phyloP scores from a whole-genome alignment of 2,329 filamentous ascomycete species.

The Aphanocladium album region DNA sequence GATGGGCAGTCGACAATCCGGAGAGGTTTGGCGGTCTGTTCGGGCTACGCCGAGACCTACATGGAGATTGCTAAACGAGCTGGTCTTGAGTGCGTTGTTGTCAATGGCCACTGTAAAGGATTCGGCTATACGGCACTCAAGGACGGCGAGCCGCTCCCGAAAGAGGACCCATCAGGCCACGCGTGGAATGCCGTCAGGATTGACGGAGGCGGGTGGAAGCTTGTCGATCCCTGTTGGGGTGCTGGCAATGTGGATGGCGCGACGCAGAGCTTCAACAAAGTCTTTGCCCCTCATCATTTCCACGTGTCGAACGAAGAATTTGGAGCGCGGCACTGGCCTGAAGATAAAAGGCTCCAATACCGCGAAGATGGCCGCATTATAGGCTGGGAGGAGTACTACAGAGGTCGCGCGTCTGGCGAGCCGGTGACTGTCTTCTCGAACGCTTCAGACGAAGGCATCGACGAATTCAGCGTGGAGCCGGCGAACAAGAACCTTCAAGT shows the following conservation, averaged over 20 bases:
- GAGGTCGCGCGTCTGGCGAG: constrained; percentile 51
- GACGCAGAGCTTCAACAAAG: constrained; percentile 29
- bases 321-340: constrained; percentile 73
- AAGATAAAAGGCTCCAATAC: constrained; percentile 64
- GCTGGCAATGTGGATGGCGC: constrained; percentile 60
- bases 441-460: constrained; percentile 46
- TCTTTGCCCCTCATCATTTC: constrained; percentile 62
- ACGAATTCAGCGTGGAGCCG: constrained; percentile 55
- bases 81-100: constrained; percentile 70
- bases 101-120: constrained; percentile 81
- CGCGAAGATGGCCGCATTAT: constrained; percentile 63
- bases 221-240: constrained; percentile 91
- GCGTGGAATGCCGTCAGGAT: constrained; percentile 93
- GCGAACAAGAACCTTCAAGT: constrained; percentile 51
- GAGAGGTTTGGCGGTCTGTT: constrained; percentile 79
- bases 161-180: constrained; percentile 59
- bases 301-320: constrained; percentile 70
- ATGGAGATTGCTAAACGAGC: constrained; percentile 71
- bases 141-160: constrained; percentile 61
- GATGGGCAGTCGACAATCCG: constrained; percentile 69
- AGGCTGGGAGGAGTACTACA: constrained; percentile 78
- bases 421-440: constrained; percentile 43
- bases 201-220: constrained; percentile 83
- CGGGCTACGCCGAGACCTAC: constrained; percentile 84
- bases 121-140: constrained; percentile 62